phyloP scores from a whole-genome alignment of 2,329 filamentous ascomycete species.

The Paramyrothecium roridum region DNA sequence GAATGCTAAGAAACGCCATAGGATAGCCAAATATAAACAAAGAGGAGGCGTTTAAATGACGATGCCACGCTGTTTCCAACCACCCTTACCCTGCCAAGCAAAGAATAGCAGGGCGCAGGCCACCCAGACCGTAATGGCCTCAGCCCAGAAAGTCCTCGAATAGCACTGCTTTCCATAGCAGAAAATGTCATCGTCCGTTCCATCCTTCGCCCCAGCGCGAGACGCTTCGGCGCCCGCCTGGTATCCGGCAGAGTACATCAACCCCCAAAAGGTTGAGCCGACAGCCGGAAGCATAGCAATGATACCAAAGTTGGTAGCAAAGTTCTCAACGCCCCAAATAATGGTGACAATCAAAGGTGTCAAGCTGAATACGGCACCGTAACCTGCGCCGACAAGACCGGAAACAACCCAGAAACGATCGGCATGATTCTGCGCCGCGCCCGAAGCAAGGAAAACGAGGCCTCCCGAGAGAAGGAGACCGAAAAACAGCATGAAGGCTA shows the following conservation, averaged over 20 bases:
- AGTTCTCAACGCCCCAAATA: conserved; percentile 98
- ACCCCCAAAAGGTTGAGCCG: conserved; percentile 85
- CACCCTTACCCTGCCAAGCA: conserved; percentile 76
- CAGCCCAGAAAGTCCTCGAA: conserved; percentile 78
- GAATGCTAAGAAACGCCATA: neutral
- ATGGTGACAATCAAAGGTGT: conserved; percentile 93
- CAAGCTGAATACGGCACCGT: conserved; percentile 86
- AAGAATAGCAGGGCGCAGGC: conserved; percentile 69
- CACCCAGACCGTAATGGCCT: conserved; percentile 75
- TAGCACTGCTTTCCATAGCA: conserved; percentile 86
- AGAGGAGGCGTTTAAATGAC: conserved; percentile 43
- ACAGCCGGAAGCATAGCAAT: conserved; percentile 87
- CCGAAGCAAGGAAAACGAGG: conserved; percentile 74
- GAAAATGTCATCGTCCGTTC: conserved; percentile 49
- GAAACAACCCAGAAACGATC: conserved; percentile 85
- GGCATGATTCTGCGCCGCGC: conserved; percentile 68
- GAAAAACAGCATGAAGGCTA: conserved; percentile 75
- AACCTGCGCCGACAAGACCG: conserved; percentile 80
- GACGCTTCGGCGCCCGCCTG: conserved; percentile 58
- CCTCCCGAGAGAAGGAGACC: conserved; percentile 72
- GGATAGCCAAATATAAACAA: neutral
- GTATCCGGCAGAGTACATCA: conserved; percentile 82
- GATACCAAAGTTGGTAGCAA: conserved; percentile 97
- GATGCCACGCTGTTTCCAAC: conserved; percentile 76
- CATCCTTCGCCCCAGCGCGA: conserved; percentile 21